Conservation (phyloP, 2,329 filamentous ascomycete species). For the Arthrobotrys entomopaga region DNA sequence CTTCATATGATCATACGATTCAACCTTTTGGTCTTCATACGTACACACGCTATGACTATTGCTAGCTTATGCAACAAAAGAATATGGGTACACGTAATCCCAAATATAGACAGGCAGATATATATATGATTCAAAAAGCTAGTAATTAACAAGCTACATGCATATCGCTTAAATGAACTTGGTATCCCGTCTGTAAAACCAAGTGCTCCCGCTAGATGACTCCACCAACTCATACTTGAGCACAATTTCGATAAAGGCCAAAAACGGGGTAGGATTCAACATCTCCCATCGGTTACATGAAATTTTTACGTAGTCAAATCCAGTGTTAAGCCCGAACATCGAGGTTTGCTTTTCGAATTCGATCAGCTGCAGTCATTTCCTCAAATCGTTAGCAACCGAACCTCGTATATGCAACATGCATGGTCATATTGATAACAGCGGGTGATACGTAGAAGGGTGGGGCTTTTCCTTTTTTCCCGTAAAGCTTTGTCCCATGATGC, state of each 20-base stretch:
- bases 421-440: background rate
- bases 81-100: no score
- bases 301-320: constrained; percentile 52
- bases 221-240: constrained; percentile 50
- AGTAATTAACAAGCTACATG: no score
- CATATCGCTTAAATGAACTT: constrained; percentile 16
- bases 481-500: background rate
- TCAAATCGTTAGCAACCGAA: constrained; percentile 20
- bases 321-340: constrained; percentile 41
- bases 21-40: no score
- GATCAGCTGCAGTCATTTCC: constrained; percentile 27
- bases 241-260: constrained; percentile 51
- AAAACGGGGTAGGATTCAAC: constrained; percentile 50
- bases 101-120: no score
- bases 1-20: no score
- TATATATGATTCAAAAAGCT: background rate
- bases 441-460: background rate
- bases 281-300: constrained; percentile 52
- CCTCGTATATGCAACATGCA: background rate
- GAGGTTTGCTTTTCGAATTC: constrained; percentile 50
- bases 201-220: constrained; percentile 43
- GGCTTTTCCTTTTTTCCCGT: no score
- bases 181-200: constrained; percentile 49
- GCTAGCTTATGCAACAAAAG: no score
- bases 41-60: no score